A percentile compares a stretch with the other conserved stretches of the same genome.
These are phyloP conservation scores for Plasmodium berghei DNA, from an alignment of 169 alveolate genomes.

Conservation along the genomic window DNA sequence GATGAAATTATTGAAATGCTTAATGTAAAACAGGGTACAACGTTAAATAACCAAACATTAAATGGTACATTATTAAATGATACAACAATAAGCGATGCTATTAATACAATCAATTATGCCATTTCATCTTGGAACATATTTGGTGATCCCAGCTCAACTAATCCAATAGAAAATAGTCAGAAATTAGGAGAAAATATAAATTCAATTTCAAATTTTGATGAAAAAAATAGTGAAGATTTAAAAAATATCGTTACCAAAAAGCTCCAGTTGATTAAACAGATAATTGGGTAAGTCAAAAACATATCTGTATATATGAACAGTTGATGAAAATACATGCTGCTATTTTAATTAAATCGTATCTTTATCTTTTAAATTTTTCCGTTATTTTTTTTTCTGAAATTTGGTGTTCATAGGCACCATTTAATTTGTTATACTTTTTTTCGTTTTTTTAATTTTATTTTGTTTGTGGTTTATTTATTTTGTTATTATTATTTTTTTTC, in stretches of 20 bases:
- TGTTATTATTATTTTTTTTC: no score
- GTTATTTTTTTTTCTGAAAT: no score
- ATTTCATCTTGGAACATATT: constrained; percentile 59
- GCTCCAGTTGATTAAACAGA: constrained; percentile 30
- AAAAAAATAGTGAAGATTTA: constrained; percentile 12
- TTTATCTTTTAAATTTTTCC: no score
- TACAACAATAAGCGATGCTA: constrained; percentile 30
- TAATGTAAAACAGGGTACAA: not conserved
- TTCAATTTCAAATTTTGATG: not conserved
- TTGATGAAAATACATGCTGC: no score
- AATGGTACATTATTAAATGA: constrained; percentile 4
- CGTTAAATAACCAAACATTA: no score
- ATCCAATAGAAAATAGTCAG: not conserved
- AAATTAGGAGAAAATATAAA: not conserved
- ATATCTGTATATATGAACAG: no score
- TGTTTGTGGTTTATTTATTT: no score
- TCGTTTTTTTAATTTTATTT: no score
- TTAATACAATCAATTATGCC: constrained; percentile 47
- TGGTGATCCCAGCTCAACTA: constrained; percentile 2
- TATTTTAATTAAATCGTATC: no score
- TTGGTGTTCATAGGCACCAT: no score
- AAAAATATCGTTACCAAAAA: constrained; percentile 39
- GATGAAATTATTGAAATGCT: constrained; percentile 36
- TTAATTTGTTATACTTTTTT: no score
- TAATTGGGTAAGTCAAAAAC: constrained; percentile 7